phyloP scores from a whole-genome alignment of 2,329 filamentous ascomycete species.

The Pseudogymnoascus sp. region DNA sequence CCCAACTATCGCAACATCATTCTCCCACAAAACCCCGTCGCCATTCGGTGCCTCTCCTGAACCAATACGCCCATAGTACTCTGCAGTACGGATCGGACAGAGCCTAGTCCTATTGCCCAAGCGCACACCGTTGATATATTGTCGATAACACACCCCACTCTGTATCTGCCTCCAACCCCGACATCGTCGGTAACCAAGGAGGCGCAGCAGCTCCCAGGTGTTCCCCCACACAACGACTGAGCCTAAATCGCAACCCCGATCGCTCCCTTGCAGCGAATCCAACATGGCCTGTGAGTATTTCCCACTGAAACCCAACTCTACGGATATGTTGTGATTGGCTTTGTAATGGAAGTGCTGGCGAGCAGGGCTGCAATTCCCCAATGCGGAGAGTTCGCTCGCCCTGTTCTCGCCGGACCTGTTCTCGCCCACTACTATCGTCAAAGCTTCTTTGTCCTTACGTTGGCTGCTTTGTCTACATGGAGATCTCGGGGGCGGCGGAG shows the following conservation, averaged over 20 bases:
- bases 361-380: neutral
- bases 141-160: neutral
- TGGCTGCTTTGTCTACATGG: neutral
- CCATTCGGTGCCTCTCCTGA: neutral
- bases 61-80: neutral
- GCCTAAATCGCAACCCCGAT: slow-evolving; percentile 3
- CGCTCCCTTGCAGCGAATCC: slow-evolving; percentile 3
- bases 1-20: neutral
- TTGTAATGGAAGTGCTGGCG: neutral
- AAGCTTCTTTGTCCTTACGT: neutral
- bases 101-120: neutral
- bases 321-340: slow-evolving; percentile 3
- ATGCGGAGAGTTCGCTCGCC: neutral
- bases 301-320: neutral
- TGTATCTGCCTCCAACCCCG: neutral
- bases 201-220: neutral
- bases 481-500: neutral
- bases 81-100: neutral
- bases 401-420: neutral
- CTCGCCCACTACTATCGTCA: neutral
- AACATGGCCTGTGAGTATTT: neutral
- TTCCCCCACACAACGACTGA: neutral
- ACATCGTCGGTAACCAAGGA: neutral
- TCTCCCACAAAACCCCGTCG: neutral
- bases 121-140: neutral